These are phyloP conservation scores for Penicillium coprophilum DNA, from an alignment of 495 filamentous ascomycete species.

Conservation along the genomic window DNA sequence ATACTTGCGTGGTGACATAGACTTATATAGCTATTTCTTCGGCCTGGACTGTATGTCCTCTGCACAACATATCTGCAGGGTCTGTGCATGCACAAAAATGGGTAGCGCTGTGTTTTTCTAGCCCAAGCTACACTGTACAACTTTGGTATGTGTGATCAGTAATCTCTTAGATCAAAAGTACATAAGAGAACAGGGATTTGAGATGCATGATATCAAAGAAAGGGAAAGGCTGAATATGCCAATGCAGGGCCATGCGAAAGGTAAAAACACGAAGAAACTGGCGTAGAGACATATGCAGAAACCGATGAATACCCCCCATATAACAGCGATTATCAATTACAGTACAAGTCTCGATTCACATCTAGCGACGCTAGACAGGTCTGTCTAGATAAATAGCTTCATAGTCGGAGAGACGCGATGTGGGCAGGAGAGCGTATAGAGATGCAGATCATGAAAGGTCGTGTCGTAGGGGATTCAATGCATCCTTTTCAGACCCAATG, in stretches of 20 bases:
- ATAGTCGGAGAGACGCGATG: not conserved
- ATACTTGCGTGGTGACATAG: not conserved
- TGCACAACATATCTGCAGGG: constrained; percentile 11
- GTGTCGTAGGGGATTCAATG: constrained; percentile 17
- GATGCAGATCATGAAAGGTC: constrained; percentile 25
- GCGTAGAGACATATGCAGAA: constrained; percentile 16
- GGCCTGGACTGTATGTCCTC: not conserved
- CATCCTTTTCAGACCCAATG: constrained; percentile 17
- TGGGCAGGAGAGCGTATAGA: constrained; percentile 1
- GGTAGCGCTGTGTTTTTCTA: not conserved
- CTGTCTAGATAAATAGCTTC: constrained; percentile 5
- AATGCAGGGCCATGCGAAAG: constrained; percentile 16
- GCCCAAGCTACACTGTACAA: not conserved
- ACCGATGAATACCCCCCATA: constrained; percentile 2
- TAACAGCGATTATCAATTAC: constrained; percentile 18
- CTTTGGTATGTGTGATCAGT: not conserved
- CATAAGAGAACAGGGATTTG: constrained; percentile 2
- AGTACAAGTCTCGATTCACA: constrained; percentile 5
- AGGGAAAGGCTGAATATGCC: constrained; percentile 13
- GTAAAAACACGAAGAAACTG: constrained; percentile 4
- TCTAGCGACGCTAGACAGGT: not conserved
- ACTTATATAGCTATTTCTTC: not conserved
- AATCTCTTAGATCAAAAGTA: constrained; percentile 1
- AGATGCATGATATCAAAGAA: not conserved
- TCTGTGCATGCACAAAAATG: constrained; percentile 5